These are phyloP conservation scores for Xylaria cubensis DNA, from an alignment of 495 filamentous ascomycete genomes.

Conservation along the genomic window DNA sequence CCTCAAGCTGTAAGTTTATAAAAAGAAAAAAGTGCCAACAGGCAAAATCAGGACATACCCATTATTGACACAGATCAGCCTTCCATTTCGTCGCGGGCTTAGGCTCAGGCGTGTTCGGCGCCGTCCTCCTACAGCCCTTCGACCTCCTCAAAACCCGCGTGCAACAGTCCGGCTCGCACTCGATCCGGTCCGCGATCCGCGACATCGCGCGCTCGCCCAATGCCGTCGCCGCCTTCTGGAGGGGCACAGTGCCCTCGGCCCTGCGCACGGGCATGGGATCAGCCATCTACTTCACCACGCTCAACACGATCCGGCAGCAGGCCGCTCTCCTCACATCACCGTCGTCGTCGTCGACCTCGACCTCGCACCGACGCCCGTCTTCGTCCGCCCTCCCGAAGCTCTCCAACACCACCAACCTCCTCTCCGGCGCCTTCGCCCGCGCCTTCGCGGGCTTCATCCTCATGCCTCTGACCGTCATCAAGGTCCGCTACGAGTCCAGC, in stretches of 20 bases:
- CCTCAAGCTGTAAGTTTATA: slow-evolving; percentile 36
- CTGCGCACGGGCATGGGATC: slow-evolving; percentile 92
- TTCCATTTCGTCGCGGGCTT: slow-evolving; percentile 93
- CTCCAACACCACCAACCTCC: slow-evolving; percentile 82
- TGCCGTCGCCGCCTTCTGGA: slow-evolving; percentile 80
- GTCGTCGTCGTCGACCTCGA: slow-evolving; percentile 37
- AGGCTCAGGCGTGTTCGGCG: slow-evolving; percentile 82
- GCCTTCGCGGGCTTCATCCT: slow-evolving; percentile 86
- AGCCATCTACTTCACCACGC: slow-evolving; percentile 89
- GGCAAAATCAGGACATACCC: not conserved
- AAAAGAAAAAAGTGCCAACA: too few species aligned
- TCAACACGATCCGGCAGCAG: slow-evolving; percentile 80
- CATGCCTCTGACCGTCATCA: slow-evolving; percentile 97
- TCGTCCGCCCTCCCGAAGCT: slow-evolving; percentile 85
- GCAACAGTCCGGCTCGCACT: slow-evolving; percentile 71
- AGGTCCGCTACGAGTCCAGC: slow-evolving; percentile 91
- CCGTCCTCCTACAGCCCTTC: slow-evolving; percentile 91
- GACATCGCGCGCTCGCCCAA: slow-evolving; percentile 65
- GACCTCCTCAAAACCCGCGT: slow-evolving; percentile 97
- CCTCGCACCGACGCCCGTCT: slow-evolving; percentile 18
- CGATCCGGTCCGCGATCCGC: slow-evolving; percentile 73
- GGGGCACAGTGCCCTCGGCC: slow-evolving; percentile 88
- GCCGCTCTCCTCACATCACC: slow-evolving; percentile 61
- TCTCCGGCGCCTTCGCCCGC: slow-evolving; percentile 82
- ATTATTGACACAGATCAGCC: slow-evolving; percentile 38